Percentiles rank a stretch among this genome's conserved stretches.
These are phyloP conservation scores for Phytopythium cucurbitacearum DNA, from an alignment of 352 stramenopile species.

Conservation along the genomic window DNA sequence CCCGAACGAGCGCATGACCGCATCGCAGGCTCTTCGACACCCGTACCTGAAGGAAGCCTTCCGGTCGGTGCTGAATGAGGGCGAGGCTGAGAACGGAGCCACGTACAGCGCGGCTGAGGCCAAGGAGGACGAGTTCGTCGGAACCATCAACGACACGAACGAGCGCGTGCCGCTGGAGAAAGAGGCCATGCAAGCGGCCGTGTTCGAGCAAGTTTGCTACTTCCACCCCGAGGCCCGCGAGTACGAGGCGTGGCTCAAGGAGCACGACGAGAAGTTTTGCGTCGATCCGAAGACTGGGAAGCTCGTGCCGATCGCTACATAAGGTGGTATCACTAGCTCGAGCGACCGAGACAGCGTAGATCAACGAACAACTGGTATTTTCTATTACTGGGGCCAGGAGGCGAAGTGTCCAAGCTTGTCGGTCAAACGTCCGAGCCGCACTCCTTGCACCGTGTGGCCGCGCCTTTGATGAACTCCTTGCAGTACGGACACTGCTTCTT, in stretches of 20 bases:
- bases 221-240: conserved; percentile 69
- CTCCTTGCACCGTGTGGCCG: conserved; percentile 35
- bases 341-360: background rate
- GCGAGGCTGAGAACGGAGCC: conserved; percentile 11
- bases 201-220: conserved; percentile 78
- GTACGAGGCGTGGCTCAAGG: conserved; percentile 52
- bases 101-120: conserved; percentile 49
- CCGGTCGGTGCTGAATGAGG: conserved; percentile 26
- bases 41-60: conserved; percentile 87
- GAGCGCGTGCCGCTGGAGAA: conserved; percentile 61
- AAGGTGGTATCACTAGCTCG: too few species aligned
- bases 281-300: conserved; percentile 57
- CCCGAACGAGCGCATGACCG: conserved; percentile 67
- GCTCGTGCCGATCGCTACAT: conserved; percentile 34
- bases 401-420: background rate
- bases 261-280: conserved; percentile 58
- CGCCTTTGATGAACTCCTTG: conserved; percentile 67
- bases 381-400: background rate
- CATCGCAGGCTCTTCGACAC: conserved; percentile 93
- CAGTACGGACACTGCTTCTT: conserved; percentile 65
- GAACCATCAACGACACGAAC: conserved; percentile 66
- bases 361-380: too few species aligned
- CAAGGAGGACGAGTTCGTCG: conserved; percentile 56
- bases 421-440: conserved; percentile 23
- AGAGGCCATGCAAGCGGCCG: conserved; percentile 62